Evolutionary conservation across 306 rosid species (phyloP).

Genomic region (Nissolia schottii): DNA sequence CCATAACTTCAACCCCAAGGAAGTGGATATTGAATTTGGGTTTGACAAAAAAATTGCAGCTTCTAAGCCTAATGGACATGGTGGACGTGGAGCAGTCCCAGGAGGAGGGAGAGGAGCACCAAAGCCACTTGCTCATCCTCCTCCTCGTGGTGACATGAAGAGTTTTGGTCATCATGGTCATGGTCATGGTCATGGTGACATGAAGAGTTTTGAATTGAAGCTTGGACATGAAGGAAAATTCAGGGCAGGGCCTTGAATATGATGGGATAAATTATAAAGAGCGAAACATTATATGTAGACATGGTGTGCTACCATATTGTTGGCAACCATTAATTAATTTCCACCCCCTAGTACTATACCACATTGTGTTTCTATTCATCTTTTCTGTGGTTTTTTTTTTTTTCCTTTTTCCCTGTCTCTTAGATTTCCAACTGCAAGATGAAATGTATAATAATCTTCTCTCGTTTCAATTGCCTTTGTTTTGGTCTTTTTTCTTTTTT

Average conservation of each 20-base stretch:
- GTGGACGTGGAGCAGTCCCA: conserved; percentile 18
- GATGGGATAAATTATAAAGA: neutral
- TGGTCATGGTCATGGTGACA: conserved; percentile 31
- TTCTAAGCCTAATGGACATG: conserved; percentile 38
- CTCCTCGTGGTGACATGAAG: conserved; percentile 36
- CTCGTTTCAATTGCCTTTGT: neutral
- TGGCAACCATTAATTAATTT: conserved; percentile 15
- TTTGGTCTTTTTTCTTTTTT: neutral
- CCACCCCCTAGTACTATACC: neutral
- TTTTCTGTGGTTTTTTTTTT: no score
- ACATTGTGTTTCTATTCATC: conserved; percentile 26
- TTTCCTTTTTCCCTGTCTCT: conserved; percentile 9
- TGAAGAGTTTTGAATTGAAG: conserved; percentile 44
- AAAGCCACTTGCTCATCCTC: conserved; percentile 18
- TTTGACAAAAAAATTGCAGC: conserved; percentile 51
- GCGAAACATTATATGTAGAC: neutral
- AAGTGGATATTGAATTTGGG: conserved; percentile 60
- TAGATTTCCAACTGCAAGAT: conserved; percentile 27
- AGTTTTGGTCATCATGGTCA: no score
- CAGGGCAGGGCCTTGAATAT: conserved; percentile 36
- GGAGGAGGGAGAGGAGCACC: conserved; percentile 34
- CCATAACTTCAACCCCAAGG: conserved; percentile 38
- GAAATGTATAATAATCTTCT: conserved; percentile 34
- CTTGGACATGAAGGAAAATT: conserved; percentile 41
- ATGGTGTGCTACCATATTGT: conserved; percentile 18